Evolutionary conservation across 1,139 yeast genomes (phyloP), one percentile per base, ranked within the genome.

Genomic region (Nakaseomyces nivariensis): DNA sequence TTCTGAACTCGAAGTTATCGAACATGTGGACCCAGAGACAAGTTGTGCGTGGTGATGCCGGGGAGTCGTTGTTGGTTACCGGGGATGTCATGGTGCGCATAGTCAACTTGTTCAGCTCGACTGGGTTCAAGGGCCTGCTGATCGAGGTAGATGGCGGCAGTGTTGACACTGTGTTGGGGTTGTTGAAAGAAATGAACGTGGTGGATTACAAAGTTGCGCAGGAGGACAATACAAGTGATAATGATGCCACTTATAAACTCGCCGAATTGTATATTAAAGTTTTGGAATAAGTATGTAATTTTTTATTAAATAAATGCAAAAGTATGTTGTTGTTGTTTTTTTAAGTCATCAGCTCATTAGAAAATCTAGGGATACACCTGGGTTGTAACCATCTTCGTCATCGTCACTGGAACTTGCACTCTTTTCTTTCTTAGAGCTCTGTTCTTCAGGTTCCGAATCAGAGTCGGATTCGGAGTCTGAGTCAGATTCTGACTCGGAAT

Each of bases 11-110:
- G 10, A 62, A 62, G 45, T 55, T 64, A n/a, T 58, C 66, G 1
- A 63, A 62, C 47, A 56, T 64, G 27, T 64, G 67, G 68, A 56
- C 57, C 6, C 66, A 59, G 44, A 52, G 67, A 42, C 67, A 63
- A 51, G 53, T 58, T 29, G 56, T 63, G 5, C 60, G 57, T 49
- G 68, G 68, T n/a, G 67, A 64, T 34, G 60, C 59, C 6, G 68
- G 68, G 8, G 64, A 62, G 44, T 55, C 66, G 1, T 59, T 62
- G 43, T 49, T 50, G 38, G 58, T 63, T 4, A 54, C 56, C 5
- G 55, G 52, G 22, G 52, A 49, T 26, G 37, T 59, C n/a, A 48
- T 56, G 37, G 56, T 63, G 5, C 51, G 65, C 45, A 59, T 61
- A 9, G 53, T 63, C 33, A 61, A 66, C 51, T 52, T 64, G 13